These are phyloP conservation scores for Trametes punicea DNA, from an alignment of 768 basidiomycete species.

Conservation along the genomic window DNA sequence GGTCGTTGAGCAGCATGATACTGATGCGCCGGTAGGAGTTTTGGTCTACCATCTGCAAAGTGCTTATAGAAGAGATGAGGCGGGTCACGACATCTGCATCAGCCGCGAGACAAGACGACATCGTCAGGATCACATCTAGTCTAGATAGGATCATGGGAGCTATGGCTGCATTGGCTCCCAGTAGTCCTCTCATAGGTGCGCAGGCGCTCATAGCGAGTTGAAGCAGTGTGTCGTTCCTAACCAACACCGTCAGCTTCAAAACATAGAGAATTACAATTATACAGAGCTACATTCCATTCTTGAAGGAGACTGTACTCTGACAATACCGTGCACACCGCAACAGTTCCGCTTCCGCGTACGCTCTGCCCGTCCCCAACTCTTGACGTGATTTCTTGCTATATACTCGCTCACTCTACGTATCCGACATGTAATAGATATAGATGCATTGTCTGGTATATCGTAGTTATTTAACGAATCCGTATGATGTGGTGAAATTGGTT, in stretches of 20 bases:
- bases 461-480: too few species aligned
- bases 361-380: too few species aligned
- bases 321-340: too few species aligned
- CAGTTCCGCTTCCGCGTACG: too few species aligned
- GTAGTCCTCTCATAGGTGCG: conserved; percentile 28
- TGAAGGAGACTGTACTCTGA: neutral
- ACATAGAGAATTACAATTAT: conserved; percentile 9
- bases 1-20: neutral
- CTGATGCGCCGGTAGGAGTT: conserved; percentile 19
- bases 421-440: neutral
- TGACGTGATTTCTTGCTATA: too few species aligned
- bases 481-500: too few species aligned
- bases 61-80: conserved; percentile 22
- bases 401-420: too few species aligned
- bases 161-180: conserved; percentile 19
- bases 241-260: neutral
- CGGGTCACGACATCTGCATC: conserved; percentile 1
- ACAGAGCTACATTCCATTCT: neutral
- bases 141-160: conserved; percentile 22
- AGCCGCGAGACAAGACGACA: conserved; percentile 11
- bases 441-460: too few species aligned
- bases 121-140: conserved; percentile 5
- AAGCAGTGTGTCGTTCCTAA: neutral
- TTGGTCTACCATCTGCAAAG: conserved; percentile 20
- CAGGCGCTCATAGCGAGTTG: neutral